Evolutionary conservation across 768 basidiomycete species (phyloP).

Genomic region (Rhizopogon roseolus): DNA sequence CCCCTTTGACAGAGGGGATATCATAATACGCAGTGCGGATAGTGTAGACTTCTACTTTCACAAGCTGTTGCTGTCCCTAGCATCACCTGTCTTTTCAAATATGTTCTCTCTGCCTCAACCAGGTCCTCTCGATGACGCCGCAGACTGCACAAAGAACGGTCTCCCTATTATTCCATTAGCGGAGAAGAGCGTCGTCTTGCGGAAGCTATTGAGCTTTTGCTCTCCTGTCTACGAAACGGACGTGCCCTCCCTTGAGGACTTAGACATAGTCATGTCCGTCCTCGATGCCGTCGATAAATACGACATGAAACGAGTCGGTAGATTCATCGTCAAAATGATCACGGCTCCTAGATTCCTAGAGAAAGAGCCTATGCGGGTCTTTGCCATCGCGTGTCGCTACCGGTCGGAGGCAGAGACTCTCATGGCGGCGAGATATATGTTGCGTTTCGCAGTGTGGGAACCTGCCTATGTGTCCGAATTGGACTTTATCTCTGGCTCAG

Average conservation of each 20-base stretch:
- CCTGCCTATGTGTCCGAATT: constrained; percentile 30
- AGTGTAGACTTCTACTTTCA: constrained; percentile 46
- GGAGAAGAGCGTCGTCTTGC: constrained; percentile 39
- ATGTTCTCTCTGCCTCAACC: constrained; percentile 52
- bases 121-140: constrained; percentile 17
- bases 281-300: constrained; percentile 45
- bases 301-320: constrained; percentile 42
- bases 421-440: constrained; percentile 32
- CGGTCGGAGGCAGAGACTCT: constrained; percentile 28
- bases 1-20: constrained; percentile 51
- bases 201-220: constrained; percentile 41
- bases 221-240: constrained; percentile 40
- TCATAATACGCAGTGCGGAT: constrained; percentile 54
- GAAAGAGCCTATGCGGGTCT: constrained; percentile 31
- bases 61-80: constrained; percentile 48
- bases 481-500: constrained; percentile 31
- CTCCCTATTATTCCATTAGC: constrained; percentile 43
- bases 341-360: constrained; percentile 27
- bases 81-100: constrained; percentile 54
- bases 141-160: constrained; percentile 26
- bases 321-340: constrained; percentile 27
- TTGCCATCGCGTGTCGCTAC: constrained; percentile 33
- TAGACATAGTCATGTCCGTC: constrained; percentile 38
- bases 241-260: constrained; percentile 27
- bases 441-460: constrained; percentile 30